Percentiles rank a stretch among this genome's conserved stretches.
Evolutionary conservation across 257 asterid genomes (phyloP).

Genomic region (Nicotiana tomentosiformis): DNA sequence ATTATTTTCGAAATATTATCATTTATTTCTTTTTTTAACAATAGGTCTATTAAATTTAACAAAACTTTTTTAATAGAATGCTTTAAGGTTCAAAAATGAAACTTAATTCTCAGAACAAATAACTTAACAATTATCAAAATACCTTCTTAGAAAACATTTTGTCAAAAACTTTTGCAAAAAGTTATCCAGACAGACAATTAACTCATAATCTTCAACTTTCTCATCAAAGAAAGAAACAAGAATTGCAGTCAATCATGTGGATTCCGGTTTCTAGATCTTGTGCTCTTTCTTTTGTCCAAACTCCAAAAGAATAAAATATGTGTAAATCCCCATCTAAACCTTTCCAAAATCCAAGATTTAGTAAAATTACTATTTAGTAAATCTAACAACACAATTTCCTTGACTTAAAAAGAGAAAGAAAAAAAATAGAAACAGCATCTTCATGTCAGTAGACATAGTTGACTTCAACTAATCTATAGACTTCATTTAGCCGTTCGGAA

Average conservation of each 20-base stretch:
- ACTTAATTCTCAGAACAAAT: background rate
- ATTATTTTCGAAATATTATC: too few relatives aligned
- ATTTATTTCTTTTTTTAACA: too few relatives aligned
- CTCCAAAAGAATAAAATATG: background rate
- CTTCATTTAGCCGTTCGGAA: conserved; percentile 12
- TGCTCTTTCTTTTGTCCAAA: background rate
- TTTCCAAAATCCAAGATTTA: background rate
- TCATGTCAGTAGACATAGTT: background rate
- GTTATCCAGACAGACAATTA: background rate
- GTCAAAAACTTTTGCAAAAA: background rate
- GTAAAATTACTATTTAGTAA: background rate
- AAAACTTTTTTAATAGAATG: too few relatives aligned
- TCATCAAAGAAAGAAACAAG: background rate
- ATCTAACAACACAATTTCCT: background rate
- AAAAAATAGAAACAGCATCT: background rate
- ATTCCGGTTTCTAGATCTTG: background rate
- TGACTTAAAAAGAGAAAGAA: background rate
- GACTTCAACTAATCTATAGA: background rate
- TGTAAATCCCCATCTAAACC: background rate
- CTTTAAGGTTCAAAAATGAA: background rate
- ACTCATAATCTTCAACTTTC: background rate
- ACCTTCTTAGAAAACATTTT: background rate
- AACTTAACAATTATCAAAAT: background rate
- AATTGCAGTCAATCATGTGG: background rate
- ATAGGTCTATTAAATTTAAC: too few relatives aligned